Base-by-base conservation (phyloP, 768 basidiomycete species). In the Termitomyces titanicus region DNA sequence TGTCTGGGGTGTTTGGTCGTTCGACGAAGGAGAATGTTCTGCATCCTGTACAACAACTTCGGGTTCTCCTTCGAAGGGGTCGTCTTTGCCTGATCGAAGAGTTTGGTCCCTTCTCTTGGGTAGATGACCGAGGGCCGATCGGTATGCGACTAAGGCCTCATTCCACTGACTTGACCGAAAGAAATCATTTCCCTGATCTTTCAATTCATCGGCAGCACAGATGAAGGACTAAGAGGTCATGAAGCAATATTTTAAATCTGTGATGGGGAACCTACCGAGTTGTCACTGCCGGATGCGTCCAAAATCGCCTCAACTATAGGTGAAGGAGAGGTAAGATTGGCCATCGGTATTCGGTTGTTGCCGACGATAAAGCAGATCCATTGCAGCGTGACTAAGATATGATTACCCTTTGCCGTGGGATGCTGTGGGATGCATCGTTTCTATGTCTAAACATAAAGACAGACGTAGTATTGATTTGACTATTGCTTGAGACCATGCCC, bases 141-240 rank as follows among this genome's bases (percentile, higher is more conserved):
- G 78, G 68, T 97, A 97, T 3, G 81, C 71, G 15, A 74, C 78
- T 11, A 93, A 72, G 4, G 94, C 92, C 59, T 85, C 82, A 25
- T 79, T 75, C 86, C 89, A 92, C 57, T 77, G 71, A 37, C 77
- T 70, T 18, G 79, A 70, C 45, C 83, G 84, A 70, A 93, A 96
- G 57, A 76, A 72, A 3, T 79, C 78, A 59, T 94, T 96, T 17
- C 93, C 94, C 64, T 87, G 80, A 8, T 72, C 69, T 69, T 95
- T 97, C 51, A 87, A 70, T 45, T 80, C 79, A 25, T 81, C 79
- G 15, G 87, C 88, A 57, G 75, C 71, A 29, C 59, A 64, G 13
- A 89, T 70, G 48, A 61, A 68, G 54, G 72, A 69, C 83, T 85
- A 53, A 20, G 47, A 52, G 18, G 27, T 27, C 25, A 53, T 61